phyloP scores from a whole-genome alignment of 1,284 basidiomycete genomes.

The Sporisorium sorghi region DNA sequence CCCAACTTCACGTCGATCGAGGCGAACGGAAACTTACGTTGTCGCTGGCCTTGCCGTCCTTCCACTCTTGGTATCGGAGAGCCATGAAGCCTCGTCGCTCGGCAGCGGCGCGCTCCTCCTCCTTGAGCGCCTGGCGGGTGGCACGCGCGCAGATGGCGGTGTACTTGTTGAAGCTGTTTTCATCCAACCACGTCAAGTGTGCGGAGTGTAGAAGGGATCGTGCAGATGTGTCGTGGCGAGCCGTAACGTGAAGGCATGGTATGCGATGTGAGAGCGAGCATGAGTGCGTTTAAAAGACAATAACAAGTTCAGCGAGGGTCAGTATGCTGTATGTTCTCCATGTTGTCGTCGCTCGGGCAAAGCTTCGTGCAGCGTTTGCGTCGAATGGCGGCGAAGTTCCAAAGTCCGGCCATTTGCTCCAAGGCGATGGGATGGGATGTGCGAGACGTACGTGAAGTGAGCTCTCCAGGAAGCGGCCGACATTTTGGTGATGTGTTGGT shows the following conservation, averaged over 20 bases:
- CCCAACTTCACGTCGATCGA: not conserved
- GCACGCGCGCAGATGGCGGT: slow-evolving; percentile 70
- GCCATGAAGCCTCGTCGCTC: slow-evolving; percentile 69
- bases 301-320: not conserved
- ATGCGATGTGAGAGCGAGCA: not conserved
- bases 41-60: slow-evolving; percentile 69
- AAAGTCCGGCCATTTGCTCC: not conserved
- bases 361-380: not conserved
- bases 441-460: slow-evolving; percentile 63
- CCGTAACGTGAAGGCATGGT: too few relatives aligned
- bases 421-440: not conserved
- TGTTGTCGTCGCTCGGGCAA: not conserved
- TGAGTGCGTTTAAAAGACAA: not conserved
- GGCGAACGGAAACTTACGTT: slow-evolving; percentile 56
- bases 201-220: not conserved
- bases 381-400: not conserved
- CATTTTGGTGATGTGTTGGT: slow-evolving; percentile 35
- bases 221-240: not conserved
- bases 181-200: not conserved
- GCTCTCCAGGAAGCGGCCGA: slow-evolving; percentile 65
- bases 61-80: slow-evolving; percentile 71
- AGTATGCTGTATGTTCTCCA: slow-evolving; percentile 2
- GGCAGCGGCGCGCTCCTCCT: slow-evolving; percentile 69
- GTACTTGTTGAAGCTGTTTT: slow-evolving; percentile 71
- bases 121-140: slow-evolving; percentile 70